These are phyloP conservation scores for Pholiota conissans DNA, from an alignment of 768 basidiomycete genomes.

Conservation along the genomic window DNA sequence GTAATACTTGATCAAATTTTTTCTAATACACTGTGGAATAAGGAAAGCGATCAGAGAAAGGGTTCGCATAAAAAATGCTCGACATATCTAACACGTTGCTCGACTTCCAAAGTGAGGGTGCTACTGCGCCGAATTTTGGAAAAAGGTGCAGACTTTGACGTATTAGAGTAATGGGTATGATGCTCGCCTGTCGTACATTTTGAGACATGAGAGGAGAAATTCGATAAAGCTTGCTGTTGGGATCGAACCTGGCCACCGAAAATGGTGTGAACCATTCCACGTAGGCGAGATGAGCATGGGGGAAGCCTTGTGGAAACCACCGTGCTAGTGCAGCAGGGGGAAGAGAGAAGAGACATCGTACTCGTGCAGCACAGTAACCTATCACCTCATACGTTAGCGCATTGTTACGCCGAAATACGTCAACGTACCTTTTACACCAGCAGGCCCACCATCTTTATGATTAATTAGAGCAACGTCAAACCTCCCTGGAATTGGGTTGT, in stretches of 20 bases:
- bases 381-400: too few species aligned
- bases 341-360: slow-evolving; percentile 12
- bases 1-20: too few species aligned
- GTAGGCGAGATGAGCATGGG: slow-evolving; percentile 14
- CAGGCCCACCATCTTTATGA: neutral
- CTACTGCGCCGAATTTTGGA: slow-evolving; percentile 28
- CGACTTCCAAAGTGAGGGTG: slow-evolving; percentile 29
- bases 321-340: neutral
- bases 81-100: slow-evolving; percentile 30
- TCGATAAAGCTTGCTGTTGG: slow-evolving; percentile 24
- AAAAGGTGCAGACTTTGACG: slow-evolving; percentile 29
- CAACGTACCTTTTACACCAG: neutral
- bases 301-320: slow-evolving; percentile 2
- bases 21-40: slow-evolving; percentile 18
- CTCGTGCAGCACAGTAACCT: slow-evolving; percentile 3
- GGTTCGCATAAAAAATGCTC: slow-evolving; percentile 29
- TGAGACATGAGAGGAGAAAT: slow-evolving; percentile 10
- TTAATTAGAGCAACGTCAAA: neutral
- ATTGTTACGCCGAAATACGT: too few species aligned
- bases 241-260: slow-evolving; percentile 8
- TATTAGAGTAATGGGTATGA: slow-evolving; percentile 25
- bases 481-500: neutral
- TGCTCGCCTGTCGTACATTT: slow-evolving; percentile 13
- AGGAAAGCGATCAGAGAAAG: slow-evolving; percentile 26
- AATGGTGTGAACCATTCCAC: slow-evolving; percentile 20